phyloP scores from a whole-genome alignment of 768 basidiomycete genomes.

The Pisolithus tinctorius region DNA sequence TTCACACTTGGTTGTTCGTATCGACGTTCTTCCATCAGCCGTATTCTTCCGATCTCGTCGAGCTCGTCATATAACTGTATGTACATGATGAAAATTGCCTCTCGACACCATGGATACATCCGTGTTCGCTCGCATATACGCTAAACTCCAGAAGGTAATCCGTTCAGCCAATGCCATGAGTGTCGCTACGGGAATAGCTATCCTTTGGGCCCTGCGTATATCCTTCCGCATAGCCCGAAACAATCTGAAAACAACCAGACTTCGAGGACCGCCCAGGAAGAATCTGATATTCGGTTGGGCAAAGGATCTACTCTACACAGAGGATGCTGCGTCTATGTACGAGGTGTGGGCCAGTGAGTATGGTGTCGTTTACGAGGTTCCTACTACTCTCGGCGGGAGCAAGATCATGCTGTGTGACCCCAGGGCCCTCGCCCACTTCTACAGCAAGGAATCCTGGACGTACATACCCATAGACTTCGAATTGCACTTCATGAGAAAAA shows the following conservation, averaged over 20 bases:
- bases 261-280: slow-evolving; percentile 15
- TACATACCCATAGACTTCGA: slow-evolving; percentile 20
- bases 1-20: no score
- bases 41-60: no score
- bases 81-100: no score
- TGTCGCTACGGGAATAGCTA: neutral
- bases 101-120: neutral
- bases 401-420: slow-evolving; percentile 38
- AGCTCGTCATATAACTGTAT: no score
- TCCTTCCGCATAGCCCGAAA: neutral
- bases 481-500: slow-evolving; percentile 12
- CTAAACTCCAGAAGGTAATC: neutral
- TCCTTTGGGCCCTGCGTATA: slow-evolving; percentile 3
- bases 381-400: slow-evolving; percentile 28
- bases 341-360: slow-evolving; percentile 44
- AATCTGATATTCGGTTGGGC: slow-evolving; percentile 14
- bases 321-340: slow-evolving; percentile 29
- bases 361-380: slow-evolving; percentile 40
- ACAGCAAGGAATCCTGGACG: slow-evolving; percentile 40
- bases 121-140: neutral
- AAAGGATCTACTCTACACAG: neutral
- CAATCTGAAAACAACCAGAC: slow-evolving; percentile 12
- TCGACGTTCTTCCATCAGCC: no score
- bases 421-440: slow-evolving; percentile 48
- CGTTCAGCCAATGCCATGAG: neutral